Evolutionary conservation across 176 grass and related monocot genomes (phyloP).

Genomic region (Cenchrus americanus): DNA sequence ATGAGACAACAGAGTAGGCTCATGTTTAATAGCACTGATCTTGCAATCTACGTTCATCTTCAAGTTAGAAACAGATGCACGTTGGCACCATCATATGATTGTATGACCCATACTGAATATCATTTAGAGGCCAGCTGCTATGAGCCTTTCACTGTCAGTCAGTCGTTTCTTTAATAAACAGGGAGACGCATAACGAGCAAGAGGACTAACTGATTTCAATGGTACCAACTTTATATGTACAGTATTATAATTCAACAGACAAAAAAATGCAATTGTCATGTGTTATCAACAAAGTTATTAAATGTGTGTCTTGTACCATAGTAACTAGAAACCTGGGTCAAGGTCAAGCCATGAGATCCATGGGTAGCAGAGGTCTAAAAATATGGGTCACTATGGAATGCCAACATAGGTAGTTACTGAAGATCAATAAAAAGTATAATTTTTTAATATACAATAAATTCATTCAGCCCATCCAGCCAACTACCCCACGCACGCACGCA

Average conservation of each 20-base stretch:
- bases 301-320: neutral
- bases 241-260: conserved; percentile 1
- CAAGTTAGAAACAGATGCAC: conserved; percentile 20
- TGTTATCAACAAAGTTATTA: neutral
- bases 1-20: conserved; percentile 13
- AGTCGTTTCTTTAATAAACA: conserved; percentile 29
- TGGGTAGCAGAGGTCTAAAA: neutral
- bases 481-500: neutral
- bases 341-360: neutral
- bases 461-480: neutral
- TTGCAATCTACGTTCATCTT: conserved; percentile 27
- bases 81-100: conserved; percentile 14
- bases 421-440: neutral
- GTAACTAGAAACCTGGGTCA: neutral
- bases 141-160: conserved; percentile 10
- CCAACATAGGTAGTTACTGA: neutral
- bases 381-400: neutral
- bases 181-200: neutral
- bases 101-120: conserved; percentile 36
- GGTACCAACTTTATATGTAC: neutral
- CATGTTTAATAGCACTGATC: conserved; percentile 28
- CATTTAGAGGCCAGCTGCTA: conserved; percentile 40
- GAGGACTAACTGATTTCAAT: neutral
- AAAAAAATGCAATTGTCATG: conserved; percentile 12
- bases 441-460: neutral